These are phyloP conservation scores for Cryptococcus sp. DNA, from an alignment of 1,284 basidiomycete species.

Conservation along the genomic window DNA sequence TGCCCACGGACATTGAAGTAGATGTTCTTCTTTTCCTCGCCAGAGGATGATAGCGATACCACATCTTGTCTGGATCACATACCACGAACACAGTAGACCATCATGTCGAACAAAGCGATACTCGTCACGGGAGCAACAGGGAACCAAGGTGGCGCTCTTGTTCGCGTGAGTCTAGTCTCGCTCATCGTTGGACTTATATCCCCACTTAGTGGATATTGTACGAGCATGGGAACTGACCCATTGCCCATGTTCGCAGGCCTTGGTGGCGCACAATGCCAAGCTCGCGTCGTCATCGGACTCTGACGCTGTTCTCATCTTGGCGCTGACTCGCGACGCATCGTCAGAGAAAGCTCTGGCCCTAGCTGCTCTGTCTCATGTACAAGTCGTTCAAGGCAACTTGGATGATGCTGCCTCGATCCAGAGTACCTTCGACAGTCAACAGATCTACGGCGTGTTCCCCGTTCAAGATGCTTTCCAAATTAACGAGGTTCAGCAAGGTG, in stretches of 20 bases:
- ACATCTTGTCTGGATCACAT: no score
- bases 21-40: no score
- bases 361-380: background rate
- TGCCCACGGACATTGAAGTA: no score
- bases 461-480: background rate
- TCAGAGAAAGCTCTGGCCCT: constrained; percentile 4
- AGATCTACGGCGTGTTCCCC: background rate
- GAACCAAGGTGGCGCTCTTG: constrained; percentile 14
- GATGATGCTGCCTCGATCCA: background rate
- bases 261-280: constrained; percentile 1
- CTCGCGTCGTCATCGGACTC: no score
- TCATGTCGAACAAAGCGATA: background rate
- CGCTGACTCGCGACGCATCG: constrained; percentile 2
- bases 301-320: background rate
- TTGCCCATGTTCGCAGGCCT: background rate
- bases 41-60: no score
- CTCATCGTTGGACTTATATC: no score
- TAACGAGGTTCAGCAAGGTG: constrained; percentile 6
- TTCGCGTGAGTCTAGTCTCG: no score
- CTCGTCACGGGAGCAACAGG: constrained; percentile 20
- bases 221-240: no score
- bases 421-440: background rate
- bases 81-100: background rate
- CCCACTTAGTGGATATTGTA: no score
- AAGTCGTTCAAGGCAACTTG: constrained; percentile 10